A percentile compares a stretch with the other conserved stretches of the same genome.
These are phyloP conservation scores for Amanita rubescens DNA, from an alignment of 768 basidiomycete genomes.

Conservation along the genomic window DNA sequence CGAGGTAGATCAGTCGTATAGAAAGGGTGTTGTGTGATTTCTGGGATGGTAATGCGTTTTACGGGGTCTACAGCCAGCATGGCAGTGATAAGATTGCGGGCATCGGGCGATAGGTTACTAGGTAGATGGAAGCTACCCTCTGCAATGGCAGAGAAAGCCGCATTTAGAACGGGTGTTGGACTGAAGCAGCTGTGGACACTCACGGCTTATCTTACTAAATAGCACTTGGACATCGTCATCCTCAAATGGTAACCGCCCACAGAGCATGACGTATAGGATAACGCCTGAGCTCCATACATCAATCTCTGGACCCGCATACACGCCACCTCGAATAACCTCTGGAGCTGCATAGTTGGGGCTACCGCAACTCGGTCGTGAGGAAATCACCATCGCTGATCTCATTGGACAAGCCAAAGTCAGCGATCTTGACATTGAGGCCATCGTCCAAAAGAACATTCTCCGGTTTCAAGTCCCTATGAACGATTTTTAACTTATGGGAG, in stretches of 20 bases:
- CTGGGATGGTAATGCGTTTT: conserved; percentile 88
- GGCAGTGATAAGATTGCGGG: conserved; percentile 67
- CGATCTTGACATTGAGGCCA: conserved; percentile 89
- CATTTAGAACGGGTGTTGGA: neutral
- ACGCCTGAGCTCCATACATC: conserved; percentile 99
- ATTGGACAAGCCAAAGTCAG: conserved; percentile 97
- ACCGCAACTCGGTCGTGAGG: conserved; percentile 93
- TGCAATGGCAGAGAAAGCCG: conserved; percentile 20
- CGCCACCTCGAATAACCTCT: conserved; percentile 91
- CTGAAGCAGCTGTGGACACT: conserved; percentile 19
- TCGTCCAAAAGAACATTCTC: conserved; percentile 90
- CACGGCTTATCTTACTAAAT: conserved; percentile 91
- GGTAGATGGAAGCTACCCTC: conserved; percentile 88
- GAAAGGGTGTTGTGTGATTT: conserved; percentile 88
- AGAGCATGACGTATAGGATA: conserved; percentile 98
- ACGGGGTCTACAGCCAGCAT: conserved; percentile 96
- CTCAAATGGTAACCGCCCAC: conserved; percentile 92
- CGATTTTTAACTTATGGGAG: conserved; percentile 93
- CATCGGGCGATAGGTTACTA: conserved; percentile 69
- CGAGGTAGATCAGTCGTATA: conserved; percentile 79
- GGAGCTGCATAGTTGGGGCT: conserved; percentile 99
- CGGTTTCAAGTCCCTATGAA: conserved; percentile 96
- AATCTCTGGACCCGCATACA: conserved; percentile 97
- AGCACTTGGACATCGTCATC: conserved; percentile 91
- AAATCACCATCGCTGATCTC: conserved; percentile 97